Evolutionary conservation across 495 filamentous ascomycete genomes (phyloP).

Genomic region (Hamigera avellanea): DNA sequence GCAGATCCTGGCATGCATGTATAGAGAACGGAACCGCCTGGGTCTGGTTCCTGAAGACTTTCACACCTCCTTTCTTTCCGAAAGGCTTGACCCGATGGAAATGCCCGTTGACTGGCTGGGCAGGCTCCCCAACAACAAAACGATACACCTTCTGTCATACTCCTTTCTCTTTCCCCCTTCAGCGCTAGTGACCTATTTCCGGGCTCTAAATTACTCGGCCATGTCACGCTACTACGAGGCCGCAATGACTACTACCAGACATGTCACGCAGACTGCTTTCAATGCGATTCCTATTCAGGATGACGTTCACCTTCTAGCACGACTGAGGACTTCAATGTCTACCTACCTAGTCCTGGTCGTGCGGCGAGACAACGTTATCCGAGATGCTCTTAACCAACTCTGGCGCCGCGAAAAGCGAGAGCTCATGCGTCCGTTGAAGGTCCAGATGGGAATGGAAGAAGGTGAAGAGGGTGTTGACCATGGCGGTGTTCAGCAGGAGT

Average conservation of each 20-base stretch:
- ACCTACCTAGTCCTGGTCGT: slow-evolving; percentile 72
- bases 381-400: slow-evolving; percentile 76
- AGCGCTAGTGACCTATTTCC: slow-evolving; percentile 70
- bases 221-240: slow-evolving; percentile 72
- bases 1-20: slow-evolving; percentile 62
- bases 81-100: slow-evolving; percentile 65
- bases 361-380: slow-evolving; percentile 54
- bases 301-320: slow-evolving; percentile 42
- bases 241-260: slow-evolving; percentile 49
- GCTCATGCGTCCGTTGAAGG: slow-evolving; percentile 74
- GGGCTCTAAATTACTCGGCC: slow-evolving; percentile 70
- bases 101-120: slow-evolving; percentile 65
- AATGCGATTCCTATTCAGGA: slow-evolving; percentile 26
- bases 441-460: slow-evolving; percentile 66
- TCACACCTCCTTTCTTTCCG: slow-evolving; percentile 60
- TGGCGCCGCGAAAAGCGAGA: slow-evolving; percentile 78
- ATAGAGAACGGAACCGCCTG: slow-evolving; percentile 49
- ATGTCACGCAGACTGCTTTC: slow-evolving; percentile 48
- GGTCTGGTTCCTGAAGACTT: slow-evolving; percentile 58
- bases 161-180: slow-evolving; percentile 69
- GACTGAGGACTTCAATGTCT: slow-evolving; percentile 50
- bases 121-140: slow-evolving; percentile 40
- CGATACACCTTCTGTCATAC: slow-evolving; percentile 66
- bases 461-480: slow-evolving; percentile 89
- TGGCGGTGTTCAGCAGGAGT: slow-evolving; percentile 91